A percentile compares a stretch with the other conserved stretches of the same genome.
These are phyloP conservation scores for Verticillium isaacii DNA, from an alignment of 2,329 filamentous ascomycete genomes.

Conservation along the genomic window DNA sequence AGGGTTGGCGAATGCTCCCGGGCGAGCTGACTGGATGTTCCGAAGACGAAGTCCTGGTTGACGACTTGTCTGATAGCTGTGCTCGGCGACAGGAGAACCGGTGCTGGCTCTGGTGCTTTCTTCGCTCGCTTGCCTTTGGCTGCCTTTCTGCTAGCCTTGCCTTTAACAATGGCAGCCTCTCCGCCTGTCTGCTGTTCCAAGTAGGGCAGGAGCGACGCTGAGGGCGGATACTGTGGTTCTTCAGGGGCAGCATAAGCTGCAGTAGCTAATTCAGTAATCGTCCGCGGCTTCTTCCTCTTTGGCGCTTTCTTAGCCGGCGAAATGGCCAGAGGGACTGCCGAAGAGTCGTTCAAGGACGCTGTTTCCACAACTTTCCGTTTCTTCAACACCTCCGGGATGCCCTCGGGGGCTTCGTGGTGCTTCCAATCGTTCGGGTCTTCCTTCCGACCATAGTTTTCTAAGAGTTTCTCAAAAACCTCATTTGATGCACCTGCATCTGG, in stretches of 20 bases:
- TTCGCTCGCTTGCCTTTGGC: constrained; percentile 28
- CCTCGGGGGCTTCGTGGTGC: constrained; percentile 11
- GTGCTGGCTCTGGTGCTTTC: constrained; percentile 34
- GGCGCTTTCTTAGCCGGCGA: constrained; percentile 23
- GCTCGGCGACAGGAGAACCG: constrained; percentile 60
- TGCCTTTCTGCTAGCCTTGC: constrained; percentile 23
- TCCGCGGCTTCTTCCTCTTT: constrained; percentile 64
- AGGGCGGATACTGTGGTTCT: constrained; percentile 21
- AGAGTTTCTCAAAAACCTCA: constrained; percentile 38
- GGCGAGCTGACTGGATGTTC: constrained; percentile 78
- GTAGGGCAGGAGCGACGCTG: constrained; percentile 40
- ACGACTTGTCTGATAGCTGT: constrained; percentile 62
- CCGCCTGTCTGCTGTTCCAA: constrained; percentile 24
- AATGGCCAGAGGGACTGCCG: constrained; percentile 9
- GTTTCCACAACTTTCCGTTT: constrained; percentile 55
- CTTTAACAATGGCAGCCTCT: constrained; percentile 24
- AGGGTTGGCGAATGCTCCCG: constrained; percentile 66
- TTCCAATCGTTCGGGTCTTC: constrained; percentile 15
- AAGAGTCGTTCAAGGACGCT: constrained; percentile 29
- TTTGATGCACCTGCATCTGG: constrained; percentile 11
- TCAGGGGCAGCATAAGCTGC: constrained; percentile 55
- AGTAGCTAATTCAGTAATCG: constrained; percentile 74
- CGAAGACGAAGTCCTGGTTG: constrained; percentile 75
- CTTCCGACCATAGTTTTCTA: constrained; percentile 35
- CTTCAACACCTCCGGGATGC: constrained; percentile 29